Conservation (phyloP, 2,329 filamentous ascomycete genomes). For the Coleophoma cylindrospora region DNA sequence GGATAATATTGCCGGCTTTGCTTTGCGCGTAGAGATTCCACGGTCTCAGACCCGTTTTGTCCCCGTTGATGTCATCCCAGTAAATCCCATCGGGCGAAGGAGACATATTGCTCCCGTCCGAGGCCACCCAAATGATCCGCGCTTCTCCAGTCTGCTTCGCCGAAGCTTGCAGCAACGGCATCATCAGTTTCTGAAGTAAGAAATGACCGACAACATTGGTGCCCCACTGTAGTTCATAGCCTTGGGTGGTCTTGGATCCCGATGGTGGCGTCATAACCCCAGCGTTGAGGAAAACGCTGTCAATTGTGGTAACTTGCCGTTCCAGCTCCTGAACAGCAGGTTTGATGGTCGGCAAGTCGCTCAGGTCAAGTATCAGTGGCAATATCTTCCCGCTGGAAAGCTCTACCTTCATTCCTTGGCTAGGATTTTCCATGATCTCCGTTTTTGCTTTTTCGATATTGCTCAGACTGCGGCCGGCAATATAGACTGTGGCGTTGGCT, state of each 20-base stretch:
- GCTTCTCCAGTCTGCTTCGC: no score
- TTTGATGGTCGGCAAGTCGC: background rate
- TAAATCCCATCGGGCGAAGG: no score
- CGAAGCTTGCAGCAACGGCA: no score
- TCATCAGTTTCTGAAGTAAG: no score
- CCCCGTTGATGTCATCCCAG: background rate
- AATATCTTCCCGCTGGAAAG: no score
- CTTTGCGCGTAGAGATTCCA: background rate
- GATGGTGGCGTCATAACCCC: background rate
- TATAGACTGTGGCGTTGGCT: background rate
- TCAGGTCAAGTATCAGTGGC: background rate
- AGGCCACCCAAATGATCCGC: no score
- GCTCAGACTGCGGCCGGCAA: background rate
- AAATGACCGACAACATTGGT: background rate
- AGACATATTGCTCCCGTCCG: no score
- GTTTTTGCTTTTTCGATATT: background rate
- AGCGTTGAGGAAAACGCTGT: background rate
- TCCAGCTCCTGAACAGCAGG: background rate
- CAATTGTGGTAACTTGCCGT: background rate
- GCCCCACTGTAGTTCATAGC: no score
- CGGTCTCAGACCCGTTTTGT: background rate
- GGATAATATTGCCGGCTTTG: background rate
- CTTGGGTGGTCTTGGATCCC: no score
- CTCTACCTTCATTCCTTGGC: background rate
- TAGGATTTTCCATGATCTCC: background rate